Percentiles rank a stretch among this genome's conserved stretches.
Conservation (phyloP, 345 rosid species). For the Euphorbia lathyris region DNA sequence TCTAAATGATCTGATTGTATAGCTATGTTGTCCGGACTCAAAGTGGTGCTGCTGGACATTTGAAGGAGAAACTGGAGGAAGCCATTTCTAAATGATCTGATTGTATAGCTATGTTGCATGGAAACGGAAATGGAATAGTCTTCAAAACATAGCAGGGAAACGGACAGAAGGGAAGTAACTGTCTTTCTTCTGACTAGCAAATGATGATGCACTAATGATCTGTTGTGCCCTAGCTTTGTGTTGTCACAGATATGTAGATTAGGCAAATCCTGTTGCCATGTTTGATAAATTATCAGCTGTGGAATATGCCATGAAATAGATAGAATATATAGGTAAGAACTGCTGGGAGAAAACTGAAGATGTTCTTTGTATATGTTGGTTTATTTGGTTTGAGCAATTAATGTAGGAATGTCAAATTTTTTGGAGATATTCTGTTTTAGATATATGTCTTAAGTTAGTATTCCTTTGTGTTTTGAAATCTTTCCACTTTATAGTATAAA, state of each 20-base stretch:
- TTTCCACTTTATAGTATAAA: too few species aligned
- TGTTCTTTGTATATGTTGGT: neutral
- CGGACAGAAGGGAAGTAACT: neutral
- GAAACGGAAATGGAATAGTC: too few species aligned
- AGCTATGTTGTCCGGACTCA: constrained; percentile 31
- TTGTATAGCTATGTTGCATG: constrained; percentile 10
- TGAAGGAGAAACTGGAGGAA: constrained; percentile 43
- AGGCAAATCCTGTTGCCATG: neutral
- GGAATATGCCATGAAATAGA: neutral
- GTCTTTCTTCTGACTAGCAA: constrained; percentile 14
- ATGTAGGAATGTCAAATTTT: too few species aligned
- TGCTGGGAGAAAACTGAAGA: neutral
- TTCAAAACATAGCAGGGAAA: neutral
- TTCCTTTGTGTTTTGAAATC: too few species aligned
- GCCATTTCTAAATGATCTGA: constrained; percentile 24
- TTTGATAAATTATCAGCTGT: neutral
- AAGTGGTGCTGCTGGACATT: constrained; percentile 68
- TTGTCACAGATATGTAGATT: neutral
- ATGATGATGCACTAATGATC: constrained; percentile 6
- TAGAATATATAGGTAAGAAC: neutral
- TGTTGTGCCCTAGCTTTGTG: constrained; percentile 12
- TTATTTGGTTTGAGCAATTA: neutral
- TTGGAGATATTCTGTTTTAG: too few species aligned
- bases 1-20: constrained; percentile 36
- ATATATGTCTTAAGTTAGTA: too few species aligned